Base-by-base conservation (phyloP, 305 asterid genomes). In the Fraxinus ornus region DNA sequence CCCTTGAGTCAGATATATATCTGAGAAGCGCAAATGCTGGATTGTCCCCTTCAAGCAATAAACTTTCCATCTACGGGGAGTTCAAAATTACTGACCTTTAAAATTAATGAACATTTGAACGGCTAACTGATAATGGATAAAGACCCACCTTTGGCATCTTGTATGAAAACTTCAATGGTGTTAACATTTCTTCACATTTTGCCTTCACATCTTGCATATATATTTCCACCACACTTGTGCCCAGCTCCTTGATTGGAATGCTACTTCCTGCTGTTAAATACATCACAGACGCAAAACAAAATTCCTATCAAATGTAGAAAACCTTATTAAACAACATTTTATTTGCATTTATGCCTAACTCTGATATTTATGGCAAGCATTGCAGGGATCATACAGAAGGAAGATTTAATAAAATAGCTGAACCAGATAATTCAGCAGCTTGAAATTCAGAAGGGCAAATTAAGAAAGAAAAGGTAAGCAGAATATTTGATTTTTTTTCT, bases 11-110 rank as follows among this genome's bases (percentile, higher is more conserved):
- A 79, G 92, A 81, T 75, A 92, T 81, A 83, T 87, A 94, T 84
- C 87, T 88, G 52, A 94, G 85, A 78, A 95, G 94, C 24, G 86
- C 89, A 5, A 83, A 85, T 10, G 98, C 97, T 62, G 97, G 94
- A 87, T 86, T 86, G 84, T 90, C 92, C 85, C 98, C 98, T 86
- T 95, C 98, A 75, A 95, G 83, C 62, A 94, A 86, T 89, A 95
- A 77, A 8, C 82, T 89, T 87, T 90, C 93, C 66, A 93, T 87
- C 99, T 95, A 86, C 68, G 79, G 62, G 78, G 70, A 76, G 79
- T 83, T 79, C 79, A 49, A 66, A 72, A 82, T 30, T 17, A 52
- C 26, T 39, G 44, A 70, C 78, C 78, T 73, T 75, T 78, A 79
- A 83, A 57, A 77, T 82, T 83, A 79, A 78, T 19, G 52, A 83